Conservation (phyloP, 225 moss, liverwort and hornwort genomes). For the Sphagnum tenellum region DNA sequence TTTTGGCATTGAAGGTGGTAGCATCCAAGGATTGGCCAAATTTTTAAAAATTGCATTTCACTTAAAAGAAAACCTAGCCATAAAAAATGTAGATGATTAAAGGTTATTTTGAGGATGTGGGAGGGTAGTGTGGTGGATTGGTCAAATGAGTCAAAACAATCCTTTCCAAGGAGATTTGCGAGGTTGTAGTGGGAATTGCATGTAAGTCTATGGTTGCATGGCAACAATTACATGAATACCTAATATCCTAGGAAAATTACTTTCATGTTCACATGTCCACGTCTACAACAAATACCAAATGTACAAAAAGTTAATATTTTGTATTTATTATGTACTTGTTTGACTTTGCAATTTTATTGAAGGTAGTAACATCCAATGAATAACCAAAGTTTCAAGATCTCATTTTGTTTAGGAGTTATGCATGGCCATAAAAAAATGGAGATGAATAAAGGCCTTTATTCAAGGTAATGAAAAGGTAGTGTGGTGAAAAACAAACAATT, state of each 20-base stretch:
- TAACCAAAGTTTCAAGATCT: constrained; percentile 68
- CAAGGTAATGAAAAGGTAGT: constrained; percentile 17
- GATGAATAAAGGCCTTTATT: constrained; percentile 83
- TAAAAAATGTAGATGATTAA: constrained; percentile 88
- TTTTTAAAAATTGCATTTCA: constrained; percentile 55
- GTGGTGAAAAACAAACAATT: no score
- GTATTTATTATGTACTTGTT: no score
- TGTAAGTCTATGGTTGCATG: no score
- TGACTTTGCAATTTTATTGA: no score
- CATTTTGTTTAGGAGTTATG: constrained; percentile 58
- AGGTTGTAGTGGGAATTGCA: no score
- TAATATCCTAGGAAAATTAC: no score
- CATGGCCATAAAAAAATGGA: constrained; percentile 72
- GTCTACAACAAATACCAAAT: no score
- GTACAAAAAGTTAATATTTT: no score
- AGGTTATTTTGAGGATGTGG: constrained; percentile 39
- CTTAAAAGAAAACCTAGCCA: constrained; percentile 62
- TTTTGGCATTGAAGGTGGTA: constrained; percentile 61
- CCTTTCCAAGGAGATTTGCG: no score
- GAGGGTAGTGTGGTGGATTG: constrained; percentile 53
- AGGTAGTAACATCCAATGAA: constrained; percentile 80
- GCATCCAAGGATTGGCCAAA: constrained; percentile 85
- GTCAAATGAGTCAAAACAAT: constrained; percentile 63
- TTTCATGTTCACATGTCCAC: no score
- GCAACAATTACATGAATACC: no score